Percentiles rank a stretch among this genome's conserved stretches.
Conservation (phyloP, 352 stramenopile species). For the Elongisporangium senticosum region DNA sequence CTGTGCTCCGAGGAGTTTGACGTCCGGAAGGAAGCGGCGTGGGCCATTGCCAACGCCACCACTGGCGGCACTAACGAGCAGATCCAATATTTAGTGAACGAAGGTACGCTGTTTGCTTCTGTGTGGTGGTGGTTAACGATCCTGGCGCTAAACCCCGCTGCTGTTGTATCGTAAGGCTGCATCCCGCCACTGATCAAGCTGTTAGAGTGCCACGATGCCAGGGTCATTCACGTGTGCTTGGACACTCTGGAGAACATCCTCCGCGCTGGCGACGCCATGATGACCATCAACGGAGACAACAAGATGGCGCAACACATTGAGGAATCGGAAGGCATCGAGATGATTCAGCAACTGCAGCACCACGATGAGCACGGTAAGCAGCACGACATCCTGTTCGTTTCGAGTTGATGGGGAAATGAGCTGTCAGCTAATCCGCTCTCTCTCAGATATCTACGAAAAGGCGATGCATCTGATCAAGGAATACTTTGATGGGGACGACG, state of each 20-base stretch:
- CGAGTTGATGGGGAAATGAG: slow-evolving; percentile 38
- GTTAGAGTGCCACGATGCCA: slow-evolving; percentile 90
- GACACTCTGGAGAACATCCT: slow-evolving; percentile 96
- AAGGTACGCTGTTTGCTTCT: slow-evolving; percentile 50
- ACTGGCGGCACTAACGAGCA: slow-evolving; percentile 82
- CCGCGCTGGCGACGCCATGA: slow-evolving; percentile 82
- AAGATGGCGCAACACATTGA: slow-evolving; percentile 95
- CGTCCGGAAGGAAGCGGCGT: slow-evolving; percentile 82
- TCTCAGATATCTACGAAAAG: slow-evolving; percentile 89
- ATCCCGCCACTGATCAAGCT: slow-evolving; percentile 95
- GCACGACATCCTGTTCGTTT: slow-evolving; percentile 59
- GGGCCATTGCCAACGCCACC: slow-evolving; percentile 80
- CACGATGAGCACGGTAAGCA: slow-evolving; percentile 93
- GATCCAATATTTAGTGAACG: slow-evolving; percentile 96
- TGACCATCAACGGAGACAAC: slow-evolving; percentile 86
- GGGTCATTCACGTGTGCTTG: slow-evolving; percentile 96
- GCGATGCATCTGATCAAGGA: slow-evolving; percentile 94
- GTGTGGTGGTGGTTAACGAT: background rate
- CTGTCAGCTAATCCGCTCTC: slow-evolving; percentile 11
- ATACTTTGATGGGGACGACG: slow-evolving; percentile 97
- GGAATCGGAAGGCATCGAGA: slow-evolving; percentile 94
- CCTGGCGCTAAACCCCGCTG: background rate
- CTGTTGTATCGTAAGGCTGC: slow-evolving; percentile 56
- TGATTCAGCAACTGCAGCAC: slow-evolving; percentile 97
- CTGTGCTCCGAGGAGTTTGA: slow-evolving; percentile 64